Conservation (phyloP, 1,284 basidiomycete genomes). For the Psilocybe mexicana region DNA sequence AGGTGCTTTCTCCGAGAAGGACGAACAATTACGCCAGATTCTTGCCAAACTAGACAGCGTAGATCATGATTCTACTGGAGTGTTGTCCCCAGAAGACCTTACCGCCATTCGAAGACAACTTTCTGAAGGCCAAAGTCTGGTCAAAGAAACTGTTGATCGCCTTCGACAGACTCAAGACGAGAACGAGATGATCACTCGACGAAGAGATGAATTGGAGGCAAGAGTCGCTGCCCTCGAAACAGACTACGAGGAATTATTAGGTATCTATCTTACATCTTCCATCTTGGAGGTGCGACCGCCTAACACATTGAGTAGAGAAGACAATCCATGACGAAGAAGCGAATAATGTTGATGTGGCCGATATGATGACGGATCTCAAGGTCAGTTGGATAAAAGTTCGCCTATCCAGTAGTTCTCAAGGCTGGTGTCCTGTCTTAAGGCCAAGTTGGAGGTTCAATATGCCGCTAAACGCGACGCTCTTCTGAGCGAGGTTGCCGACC, state of each 20-base stretch:
- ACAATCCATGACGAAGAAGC: constrained; percentile 83
- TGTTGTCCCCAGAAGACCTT: constrained; percentile 72
- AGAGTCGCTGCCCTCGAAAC: constrained; percentile 82
- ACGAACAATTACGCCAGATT: constrained; percentile 85
- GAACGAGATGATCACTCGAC: constrained; percentile 80
- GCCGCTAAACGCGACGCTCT: constrained; percentile 90
- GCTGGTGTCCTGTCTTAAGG: constrained; percentile 45
- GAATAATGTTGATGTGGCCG: constrained; percentile 76
- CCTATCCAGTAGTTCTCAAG: constrained; percentile 13
- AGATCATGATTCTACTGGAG: constrained; percentile 54
- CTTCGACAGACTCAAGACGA: constrained; percentile 91
- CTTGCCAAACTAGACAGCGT: constrained; percentile 82
- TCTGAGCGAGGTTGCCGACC: constrained; percentile 82
- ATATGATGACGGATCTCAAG: constrained; percentile 89
- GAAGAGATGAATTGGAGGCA: constrained; percentile 87
- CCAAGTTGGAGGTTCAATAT: constrained; percentile 94
- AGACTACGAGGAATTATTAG: constrained; percentile 95
- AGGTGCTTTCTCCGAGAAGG: constrained; percentile 90
- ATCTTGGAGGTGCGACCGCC: neutral
- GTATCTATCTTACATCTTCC: constrained; percentile 38
- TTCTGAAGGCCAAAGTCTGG: constrained; percentile 82
- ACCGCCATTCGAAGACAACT: constrained; percentile 83
- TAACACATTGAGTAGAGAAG: constrained; percentile 58
- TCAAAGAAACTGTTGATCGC: constrained; percentile 89
- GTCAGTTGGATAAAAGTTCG: constrained; percentile 41